Conservation (phyloP, 2,329 filamentous ascomycete genomes). For the Microsporum canis region DNA sequence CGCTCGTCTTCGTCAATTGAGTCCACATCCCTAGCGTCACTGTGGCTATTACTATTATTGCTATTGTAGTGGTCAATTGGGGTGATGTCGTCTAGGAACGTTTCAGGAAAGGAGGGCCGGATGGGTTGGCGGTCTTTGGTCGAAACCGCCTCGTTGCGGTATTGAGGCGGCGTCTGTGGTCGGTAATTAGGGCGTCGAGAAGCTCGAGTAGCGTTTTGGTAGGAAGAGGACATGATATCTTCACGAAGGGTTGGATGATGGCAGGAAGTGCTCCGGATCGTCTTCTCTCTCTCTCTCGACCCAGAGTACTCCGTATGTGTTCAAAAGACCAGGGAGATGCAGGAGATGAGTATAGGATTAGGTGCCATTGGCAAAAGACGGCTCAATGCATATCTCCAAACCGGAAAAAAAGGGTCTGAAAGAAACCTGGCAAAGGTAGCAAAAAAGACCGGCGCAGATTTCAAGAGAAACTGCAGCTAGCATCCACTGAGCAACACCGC, state of each 20-base stretch:
- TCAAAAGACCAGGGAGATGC: background rate
- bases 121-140: background rate
- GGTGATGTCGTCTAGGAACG: conserved; percentile 30
- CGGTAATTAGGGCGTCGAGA: conserved; percentile 14
- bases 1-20: conserved; percentile 27
- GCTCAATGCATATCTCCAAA: conserved; percentile 1
- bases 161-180: conserved; percentile 26
- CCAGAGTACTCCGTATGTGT: background rate
- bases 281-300: background rate
- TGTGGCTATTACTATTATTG: conserved; percentile 5
- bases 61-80: conserved; percentile 17
- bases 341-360: background rate
- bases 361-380: conserved; percentile 1
- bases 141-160: background rate
- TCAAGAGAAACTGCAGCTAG: background rate
- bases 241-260: background rate
- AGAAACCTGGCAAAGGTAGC: background rate
- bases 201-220: background rate
- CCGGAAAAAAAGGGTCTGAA: background rate
- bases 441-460: background rate
- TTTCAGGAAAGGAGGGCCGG: conserved; percentile 30
- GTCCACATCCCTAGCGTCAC: conserved; percentile 8
- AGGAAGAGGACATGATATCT: background rate
- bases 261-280: background rate
- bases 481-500: background rate